phyloP scores from a whole-genome alignment of 108 stramenopile genomes.

The Seminavis robusta region DNA sequence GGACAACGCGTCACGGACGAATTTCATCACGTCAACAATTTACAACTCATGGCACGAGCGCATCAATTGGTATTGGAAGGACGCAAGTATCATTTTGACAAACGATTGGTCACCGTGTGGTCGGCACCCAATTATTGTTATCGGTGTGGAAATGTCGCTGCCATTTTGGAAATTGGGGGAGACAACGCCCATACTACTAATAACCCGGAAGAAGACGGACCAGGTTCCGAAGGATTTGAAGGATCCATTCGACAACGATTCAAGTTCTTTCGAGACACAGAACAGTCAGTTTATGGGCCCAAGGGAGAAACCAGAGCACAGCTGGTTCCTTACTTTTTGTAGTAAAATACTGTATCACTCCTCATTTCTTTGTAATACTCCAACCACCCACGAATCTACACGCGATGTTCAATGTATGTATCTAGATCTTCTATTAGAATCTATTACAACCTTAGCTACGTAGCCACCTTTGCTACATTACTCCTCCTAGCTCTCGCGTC shows the following conservation, averaged over 20 bases:
- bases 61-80: constrained; percentile 99
- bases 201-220: background rate
- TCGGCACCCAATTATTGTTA: constrained; percentile 98
- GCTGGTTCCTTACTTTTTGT: constrained; percentile 89
- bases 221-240: constrained; percentile 25
- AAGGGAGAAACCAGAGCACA: constrained; percentile 84
- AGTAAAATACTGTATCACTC: no score
- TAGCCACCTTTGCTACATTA: no score
- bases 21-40: constrained; percentile 88
- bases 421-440: no score
- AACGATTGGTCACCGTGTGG: constrained; percentile 90
- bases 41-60: constrained; percentile 90
- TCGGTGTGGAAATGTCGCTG: constrained; percentile 97
- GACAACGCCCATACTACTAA: constrained; percentile 5
- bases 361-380: no score
- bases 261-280: constrained; percentile 83
- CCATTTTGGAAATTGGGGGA: constrained; percentile 78
- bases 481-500: constrained; percentile 63
- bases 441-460: no score
- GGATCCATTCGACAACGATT: constrained; percentile 70
- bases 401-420: no score
- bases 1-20: constrained; percentile 89
- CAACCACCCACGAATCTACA: no score
- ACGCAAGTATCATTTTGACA: constrained; percentile 82
- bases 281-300: constrained; percentile 75